These are phyloP conservation scores for Arxiozyma slooffiae DNA, from an alignment of 1,139 yeast genomes.

Conservation along the genomic window DNA sequence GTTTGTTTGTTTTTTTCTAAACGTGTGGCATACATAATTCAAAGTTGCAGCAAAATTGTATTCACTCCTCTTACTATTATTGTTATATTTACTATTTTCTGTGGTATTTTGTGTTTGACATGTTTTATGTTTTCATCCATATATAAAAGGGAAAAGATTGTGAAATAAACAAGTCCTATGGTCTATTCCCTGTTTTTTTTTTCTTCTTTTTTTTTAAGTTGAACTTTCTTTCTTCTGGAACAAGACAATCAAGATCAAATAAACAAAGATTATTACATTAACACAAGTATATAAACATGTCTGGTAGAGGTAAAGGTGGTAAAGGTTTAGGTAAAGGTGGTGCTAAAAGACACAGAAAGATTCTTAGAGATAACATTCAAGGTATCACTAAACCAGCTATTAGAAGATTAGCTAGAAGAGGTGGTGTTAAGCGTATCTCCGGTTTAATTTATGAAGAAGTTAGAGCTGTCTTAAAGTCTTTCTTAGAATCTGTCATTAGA, in stretches of 20 bases:
- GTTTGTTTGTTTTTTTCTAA: background rate
- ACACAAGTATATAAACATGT: constrained; percentile 46
- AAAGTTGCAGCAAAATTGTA: background rate
- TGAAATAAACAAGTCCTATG: background rate
- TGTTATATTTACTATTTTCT: too few species aligned
- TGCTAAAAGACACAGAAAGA: constrained; percentile 99
- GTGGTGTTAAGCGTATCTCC: constrained; percentile 99
- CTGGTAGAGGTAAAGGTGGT: constrained; percentile 99
- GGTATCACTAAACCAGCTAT: constrained; percentile 99
- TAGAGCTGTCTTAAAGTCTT: constrained; percentile 90
- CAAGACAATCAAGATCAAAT: background rate
- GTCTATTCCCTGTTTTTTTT: constrained; percentile 3
- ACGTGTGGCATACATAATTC: background rate
- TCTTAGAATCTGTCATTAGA: constrained; percentile 95
- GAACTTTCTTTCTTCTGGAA: too few species aligned
- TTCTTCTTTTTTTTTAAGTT: background rate
- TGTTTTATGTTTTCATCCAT: too few species aligned
- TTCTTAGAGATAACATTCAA: constrained; percentile 97
- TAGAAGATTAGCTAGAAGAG: constrained; percentile 99
- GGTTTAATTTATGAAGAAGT: constrained; percentile 98
- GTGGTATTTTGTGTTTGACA: background rate
- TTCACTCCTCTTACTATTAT: too few species aligned
- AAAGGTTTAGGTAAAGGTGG: constrained; percentile 99
- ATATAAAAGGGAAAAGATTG: background rate
- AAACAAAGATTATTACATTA: constrained; percentile 9